These are phyloP conservation scores for Phytophthora europaea DNA, from an alignment of 352 stramenopile genomes.

Conservation along the genomic window DNA sequence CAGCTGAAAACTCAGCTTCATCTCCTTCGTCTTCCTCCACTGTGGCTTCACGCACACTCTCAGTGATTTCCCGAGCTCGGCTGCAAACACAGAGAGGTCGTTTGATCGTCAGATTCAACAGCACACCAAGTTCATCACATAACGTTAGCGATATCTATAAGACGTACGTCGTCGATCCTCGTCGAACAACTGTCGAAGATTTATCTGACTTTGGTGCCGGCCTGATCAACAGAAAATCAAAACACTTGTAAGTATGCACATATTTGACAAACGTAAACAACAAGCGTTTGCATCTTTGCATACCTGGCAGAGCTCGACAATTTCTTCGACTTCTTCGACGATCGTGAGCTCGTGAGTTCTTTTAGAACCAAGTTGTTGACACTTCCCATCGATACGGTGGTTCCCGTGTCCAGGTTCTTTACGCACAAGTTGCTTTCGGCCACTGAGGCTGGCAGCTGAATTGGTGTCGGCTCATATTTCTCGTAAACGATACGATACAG, in stretches of 20 bases:
- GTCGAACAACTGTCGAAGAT: constrained; percentile 43
- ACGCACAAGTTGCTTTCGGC: constrained; percentile 79
- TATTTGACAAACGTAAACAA: neutral
- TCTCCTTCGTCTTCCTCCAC: constrained; percentile 57
- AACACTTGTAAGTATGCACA: no score
- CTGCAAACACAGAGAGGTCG: constrained; percentile 23
- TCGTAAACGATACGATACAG: constrained; percentile 91
- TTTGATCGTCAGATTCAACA: neutral
- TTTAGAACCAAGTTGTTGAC: constrained; percentile 85
- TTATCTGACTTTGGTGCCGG: constrained; percentile 72
- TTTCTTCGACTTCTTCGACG: constrained; percentile 61
- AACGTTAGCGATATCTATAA: neutral
- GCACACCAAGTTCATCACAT: neutral
- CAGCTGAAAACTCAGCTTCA: constrained; percentile 60
- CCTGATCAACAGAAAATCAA: neutral
- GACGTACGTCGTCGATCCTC: constrained; percentile 79
- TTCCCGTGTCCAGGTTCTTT: constrained; percentile 86
- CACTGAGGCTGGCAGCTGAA: constrained; percentile 61
- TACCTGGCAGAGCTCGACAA: constrained; percentile 73
- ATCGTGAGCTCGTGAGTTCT: constrained; percentile 69
- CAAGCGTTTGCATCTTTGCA: neutral
- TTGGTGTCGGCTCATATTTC: constrained; percentile 84
- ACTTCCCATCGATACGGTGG: constrained; percentile 76
- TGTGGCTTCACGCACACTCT: constrained; percentile 46
- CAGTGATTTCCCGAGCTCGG: constrained; percentile 49